Base-by-base conservation (phyloP, 2,329 filamentous ascomycete genomes). In the Meredithiella fracta region DNA sequence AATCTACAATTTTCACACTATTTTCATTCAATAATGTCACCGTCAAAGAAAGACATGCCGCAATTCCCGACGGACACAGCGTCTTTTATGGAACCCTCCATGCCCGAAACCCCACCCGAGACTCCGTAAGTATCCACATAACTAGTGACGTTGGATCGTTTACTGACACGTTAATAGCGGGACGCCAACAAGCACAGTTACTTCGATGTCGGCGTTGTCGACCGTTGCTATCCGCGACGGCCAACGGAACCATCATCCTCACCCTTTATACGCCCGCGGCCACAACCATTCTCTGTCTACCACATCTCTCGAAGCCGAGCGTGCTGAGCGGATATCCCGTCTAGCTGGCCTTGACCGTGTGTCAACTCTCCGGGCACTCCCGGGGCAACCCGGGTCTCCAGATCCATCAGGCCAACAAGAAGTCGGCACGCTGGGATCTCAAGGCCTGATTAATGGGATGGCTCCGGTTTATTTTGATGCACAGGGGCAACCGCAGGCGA, bases 201-300 rank as follows among this genome's bases (percentile, higher is more conserved):
- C 90, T 11, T 94, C 89, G 53, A 83, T 97, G 64, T 95, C 88
- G 25, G 83, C 89, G 42, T 78, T 97, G 51, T 94, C 88, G 15
- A 96, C 91, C 17, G 92, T 88, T 11, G 91, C 91, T 53, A 95
- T 95, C 75, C 95, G 96, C 70, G 91, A 97, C 66, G 91, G 91
- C 63, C 88, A 96, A 65, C 86, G 88, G 60, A 81, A 89, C 65
- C 76, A 82, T 56, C 70, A 74, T 57, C 34, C 58, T 7, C 63
- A 55, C n/a, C 75, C 78, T 58, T 68, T 68, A 58, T 73, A 77
- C 57, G 73, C 73, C 60, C 79, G 80, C 53, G 72, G 77, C 63
- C 72, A 81, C 66, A 69, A 80, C 63, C 73, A 80, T 64, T 74
- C 78, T 62, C 72, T 76, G 62, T 69, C 79, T 5, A 78, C 79